A percentile compares a stretch with the other conserved stretches of the same genome.
Conservation (phyloP, 1,284 basidiomycete genomes). For the Coriolopsis trogii region DNA sequence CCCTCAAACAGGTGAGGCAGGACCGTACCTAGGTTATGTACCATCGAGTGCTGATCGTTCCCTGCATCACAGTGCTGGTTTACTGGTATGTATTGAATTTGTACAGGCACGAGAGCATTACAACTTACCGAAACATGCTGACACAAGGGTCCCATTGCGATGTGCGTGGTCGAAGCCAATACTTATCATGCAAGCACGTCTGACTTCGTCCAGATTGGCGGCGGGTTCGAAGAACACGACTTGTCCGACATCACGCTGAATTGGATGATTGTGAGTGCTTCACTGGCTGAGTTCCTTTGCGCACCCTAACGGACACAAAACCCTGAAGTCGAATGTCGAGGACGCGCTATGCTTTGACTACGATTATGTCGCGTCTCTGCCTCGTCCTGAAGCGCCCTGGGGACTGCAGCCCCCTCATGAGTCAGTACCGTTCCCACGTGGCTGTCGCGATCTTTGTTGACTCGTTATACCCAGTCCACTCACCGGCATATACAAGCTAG, state of each 20-base stretch:
- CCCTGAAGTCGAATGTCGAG: conserved; percentile 54
- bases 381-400: conserved; percentile 58
- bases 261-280: conserved; percentile 64
- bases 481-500: conserved; percentile 54
- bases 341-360: conserved; percentile 59
- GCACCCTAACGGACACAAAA: neutral
- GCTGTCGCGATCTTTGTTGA: conserved; percentile 1
- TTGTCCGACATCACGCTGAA: conserved; percentile 64
- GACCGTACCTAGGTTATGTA: neutral
- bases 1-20: conserved; percentile 57
- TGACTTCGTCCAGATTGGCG: conserved; percentile 54
- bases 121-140: no score
- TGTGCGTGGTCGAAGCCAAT: neutral
- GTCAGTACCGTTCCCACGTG: conserved; percentile 39
- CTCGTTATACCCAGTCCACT: conserved; percentile 41
- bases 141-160: conserved; percentile 19
- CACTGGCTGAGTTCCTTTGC: neutral
- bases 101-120: neutral
- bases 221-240: conserved; percentile 68
- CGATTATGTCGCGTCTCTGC: conserved; percentile 51
- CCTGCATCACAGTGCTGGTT: conserved; percentile 63
- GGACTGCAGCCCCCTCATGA: conserved; percentile 62
- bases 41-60: neutral
- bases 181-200: neutral
- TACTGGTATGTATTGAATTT: conserved; percentile 43